A percentile compares a stretch with the other conserved stretches of the same genome.
Evolutionary conservation across 1,284 basidiomycete genomes (phyloP).

Genomic region (Porodaedalea pini): DNA sequence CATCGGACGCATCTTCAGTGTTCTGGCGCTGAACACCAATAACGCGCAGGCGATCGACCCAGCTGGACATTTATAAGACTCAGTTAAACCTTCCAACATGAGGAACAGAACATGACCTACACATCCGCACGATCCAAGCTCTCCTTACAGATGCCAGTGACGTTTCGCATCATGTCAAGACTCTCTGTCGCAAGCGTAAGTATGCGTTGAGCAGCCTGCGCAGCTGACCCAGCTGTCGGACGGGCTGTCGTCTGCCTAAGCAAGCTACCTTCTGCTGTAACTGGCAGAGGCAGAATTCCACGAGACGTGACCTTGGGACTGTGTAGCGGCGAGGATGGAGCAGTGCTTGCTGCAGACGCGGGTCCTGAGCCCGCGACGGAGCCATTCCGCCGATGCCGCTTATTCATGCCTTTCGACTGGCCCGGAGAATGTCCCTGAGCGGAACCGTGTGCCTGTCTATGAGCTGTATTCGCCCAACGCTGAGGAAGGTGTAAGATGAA

Average conservation of each 20-base stretch:
- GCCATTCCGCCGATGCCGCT: constrained; percentile 7
- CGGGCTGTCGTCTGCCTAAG: constrained; percentile 25
- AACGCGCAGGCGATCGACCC: constrained; percentile 74
- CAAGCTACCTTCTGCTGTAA: neutral
- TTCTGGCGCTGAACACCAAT: constrained; percentile 67
- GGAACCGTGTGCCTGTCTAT: constrained; percentile 21
- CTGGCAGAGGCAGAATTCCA: constrained; percentile 4
- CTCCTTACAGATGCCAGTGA: constrained; percentile 84
- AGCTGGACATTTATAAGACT: constrained; percentile 39
- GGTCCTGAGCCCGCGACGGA: neutral
- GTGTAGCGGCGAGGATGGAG: constrained; percentile 16
- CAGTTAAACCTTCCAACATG: constrained; percentile 1
- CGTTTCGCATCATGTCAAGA: constrained; percentile 85
- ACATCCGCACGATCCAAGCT: constrained; percentile 85
- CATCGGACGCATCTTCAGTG: neutral
- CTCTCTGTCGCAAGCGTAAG: constrained; percentile 86
- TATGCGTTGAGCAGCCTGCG: constrained; percentile 75
- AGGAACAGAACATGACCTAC: constrained; percentile 43
- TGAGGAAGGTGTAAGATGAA: constrained; percentile 82
- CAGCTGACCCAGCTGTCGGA: constrained; percentile 53
- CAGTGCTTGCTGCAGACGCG: constrained; percentile 19
- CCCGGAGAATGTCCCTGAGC: constrained; percentile 11
- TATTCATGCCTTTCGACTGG: constrained; percentile 21
- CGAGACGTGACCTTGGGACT: constrained; percentile 5
- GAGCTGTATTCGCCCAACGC: constrained; percentile 59